A percentile compares a stretch with the other conserved stretches of the same genome.
Conservation (phyloP, 805 yeast genomes). For the Kluyveromyces nonfermentans region DNA sequence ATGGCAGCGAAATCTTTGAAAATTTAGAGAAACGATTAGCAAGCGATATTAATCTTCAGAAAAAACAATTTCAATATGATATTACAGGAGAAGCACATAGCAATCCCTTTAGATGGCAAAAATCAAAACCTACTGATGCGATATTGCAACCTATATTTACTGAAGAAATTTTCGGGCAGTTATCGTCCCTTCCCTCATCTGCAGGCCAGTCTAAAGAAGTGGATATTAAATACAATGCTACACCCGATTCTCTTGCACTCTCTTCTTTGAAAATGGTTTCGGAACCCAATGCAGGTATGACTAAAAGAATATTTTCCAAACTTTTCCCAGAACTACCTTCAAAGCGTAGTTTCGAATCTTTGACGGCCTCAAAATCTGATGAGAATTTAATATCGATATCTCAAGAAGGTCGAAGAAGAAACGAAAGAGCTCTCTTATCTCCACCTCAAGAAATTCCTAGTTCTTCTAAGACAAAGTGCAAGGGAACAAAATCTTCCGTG, state of each 20-base stretch:
- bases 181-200: not conserved
- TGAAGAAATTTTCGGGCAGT: not conserved
- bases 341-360: not conserved
- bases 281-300: slow-evolving; percentile 15
- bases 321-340: slow-evolving; percentile 12
- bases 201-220: not conserved
- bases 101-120: not conserved
- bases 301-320: slow-evolving; percentile 17
- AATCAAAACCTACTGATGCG: slow-evolving; percentile 4
- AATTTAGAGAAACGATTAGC: not conserved
- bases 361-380: not conserved
- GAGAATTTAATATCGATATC: not conserved
- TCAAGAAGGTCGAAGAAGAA: not conserved
- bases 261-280: slow-evolving; percentile 20
- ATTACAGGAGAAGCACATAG: not conserved
- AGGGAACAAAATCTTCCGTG: not conserved
- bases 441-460: not conserved
- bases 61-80: not conserved
- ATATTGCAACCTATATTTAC: slow-evolving; percentile 5
- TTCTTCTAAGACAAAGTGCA: not conserved
- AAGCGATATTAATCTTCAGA: not conserved
- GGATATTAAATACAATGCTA: not conserved
- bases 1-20: not conserved
- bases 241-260: slow-evolving; percentile 16
- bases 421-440: not conserved